These are phyloP conservation scores for Suhomyces bribrorum DNA, from an alignment of 1,139 yeast genomes.

Conservation along the genomic window DNA sequence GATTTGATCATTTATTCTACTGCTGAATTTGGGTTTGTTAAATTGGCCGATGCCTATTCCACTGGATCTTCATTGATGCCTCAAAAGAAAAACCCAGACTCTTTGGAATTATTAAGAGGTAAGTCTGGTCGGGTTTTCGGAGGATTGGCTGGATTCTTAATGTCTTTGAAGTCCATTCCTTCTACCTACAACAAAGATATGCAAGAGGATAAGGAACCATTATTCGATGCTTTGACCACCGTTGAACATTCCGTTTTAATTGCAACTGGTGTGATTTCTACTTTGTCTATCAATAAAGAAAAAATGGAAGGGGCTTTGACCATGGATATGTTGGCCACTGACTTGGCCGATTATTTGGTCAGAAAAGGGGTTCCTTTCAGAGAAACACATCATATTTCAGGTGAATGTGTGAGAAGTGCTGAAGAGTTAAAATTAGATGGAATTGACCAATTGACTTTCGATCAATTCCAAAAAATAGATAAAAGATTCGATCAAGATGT, in stretches of 20 bases:
- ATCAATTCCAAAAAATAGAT: constrained; percentile 79
- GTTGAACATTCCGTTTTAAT: constrained; percentile 91
- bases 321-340: constrained; percentile 99
- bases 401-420: constrained; percentile 92
- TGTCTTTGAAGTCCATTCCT: constrained; percentile 94
- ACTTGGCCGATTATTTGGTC: constrained; percentile 94
- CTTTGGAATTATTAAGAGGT: constrained; percentile 91
- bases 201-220: constrained; percentile 98
- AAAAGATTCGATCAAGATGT: constrained; percentile 80
- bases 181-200: constrained; percentile 97
- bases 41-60: constrained; percentile 95
- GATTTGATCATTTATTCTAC: constrained; percentile 95
- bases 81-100: constrained; percentile 97
- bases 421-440: constrained; percentile 77
- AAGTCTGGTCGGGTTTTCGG: constrained; percentile 98
- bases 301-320: constrained; percentile 87
- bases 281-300: constrained; percentile 68
- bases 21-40: constrained; percentile 93
- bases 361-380: constrained; percentile 98
- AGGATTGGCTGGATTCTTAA: constrained; percentile 88
- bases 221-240: constrained; percentile 86
- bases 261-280: constrained; percentile 94
- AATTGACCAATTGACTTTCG: constrained; percentile 74
- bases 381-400: constrained; percentile 97
- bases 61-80: constrained; percentile 99